Percentiles rank a stretch among this genome's conserved stretches.
Evolutionary conservation across 441 rosid species (phyloP).

Genomic region (Jatropha podagrica): DNA sequence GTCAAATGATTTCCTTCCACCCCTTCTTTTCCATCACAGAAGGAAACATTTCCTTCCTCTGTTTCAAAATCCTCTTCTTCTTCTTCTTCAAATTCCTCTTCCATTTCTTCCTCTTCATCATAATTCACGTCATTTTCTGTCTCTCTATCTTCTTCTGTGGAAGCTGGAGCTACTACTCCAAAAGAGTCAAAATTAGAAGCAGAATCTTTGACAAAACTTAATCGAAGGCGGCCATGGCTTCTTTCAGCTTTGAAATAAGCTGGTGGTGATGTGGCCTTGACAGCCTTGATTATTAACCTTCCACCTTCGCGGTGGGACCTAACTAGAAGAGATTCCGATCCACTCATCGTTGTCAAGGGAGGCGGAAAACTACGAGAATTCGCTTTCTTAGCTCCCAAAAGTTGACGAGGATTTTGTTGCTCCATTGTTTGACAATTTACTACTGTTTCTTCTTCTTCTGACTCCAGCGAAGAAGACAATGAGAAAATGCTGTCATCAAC

Average conservation of each 20-base stretch:
- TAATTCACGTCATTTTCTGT: constrained; percentile 28
- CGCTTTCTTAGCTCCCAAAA: constrained; percentile 31
- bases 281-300: constrained; percentile 56
- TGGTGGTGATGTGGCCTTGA: constrained; percentile 36
- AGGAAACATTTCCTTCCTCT: constrained; percentile 1
- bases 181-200: constrained; percentile 25
- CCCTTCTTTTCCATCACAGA: constrained; percentile 2
- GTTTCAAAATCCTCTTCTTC: constrained; percentile 25
- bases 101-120: neutral
- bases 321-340: constrained; percentile 47
- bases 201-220: constrained; percentile 41
- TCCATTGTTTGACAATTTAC: constrained; percentile 29
- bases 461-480: constrained; percentile 28
- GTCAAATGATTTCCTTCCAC: constrained; percentile 17
- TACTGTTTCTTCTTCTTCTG: constrained; percentile 9
- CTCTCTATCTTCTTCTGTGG: neutral
- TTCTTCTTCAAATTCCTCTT: constrained; percentile 4
- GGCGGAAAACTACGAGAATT: constrained; percentile 55
- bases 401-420: constrained; percentile 20
- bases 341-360: constrained; percentile 69
- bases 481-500: constrained; percentile 38
- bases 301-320: constrained; percentile 71
- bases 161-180: neutral
- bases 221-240: constrained; percentile 70
- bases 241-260: constrained; percentile 59